Percentiles rank a stretch among this genome's conserved stretches.
These are phyloP conservation scores for Zizania palustris DNA, from an alignment of 202 grass and related monocot genomes.

Conservation along the genomic window DNA sequence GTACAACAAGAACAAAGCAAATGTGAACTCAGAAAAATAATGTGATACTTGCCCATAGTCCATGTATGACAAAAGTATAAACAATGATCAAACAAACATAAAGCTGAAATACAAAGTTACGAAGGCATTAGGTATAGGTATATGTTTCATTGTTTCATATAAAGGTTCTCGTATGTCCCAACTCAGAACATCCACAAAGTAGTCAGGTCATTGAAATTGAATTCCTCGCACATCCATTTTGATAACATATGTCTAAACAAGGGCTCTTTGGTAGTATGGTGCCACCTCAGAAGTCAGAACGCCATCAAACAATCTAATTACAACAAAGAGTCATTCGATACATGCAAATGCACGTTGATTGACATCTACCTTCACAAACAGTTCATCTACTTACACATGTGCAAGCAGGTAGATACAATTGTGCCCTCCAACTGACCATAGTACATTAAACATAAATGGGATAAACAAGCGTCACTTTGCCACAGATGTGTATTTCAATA, in stretches of 20 bases:
- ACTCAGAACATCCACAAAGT: conserved; percentile 17
- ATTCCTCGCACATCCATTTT: conserved; percentile 1
- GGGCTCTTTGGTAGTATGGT: background rate
- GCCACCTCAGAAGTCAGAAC: background rate
- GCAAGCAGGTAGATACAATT: background rate
- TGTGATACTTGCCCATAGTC: background rate
- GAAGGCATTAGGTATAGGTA: background rate
- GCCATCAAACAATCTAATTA: background rate
- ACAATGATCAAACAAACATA: conserved; percentile 1
- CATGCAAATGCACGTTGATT: background rate
- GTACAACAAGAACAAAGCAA: conserved; percentile 3
- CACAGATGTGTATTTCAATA: background rate
- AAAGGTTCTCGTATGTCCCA: background rate
- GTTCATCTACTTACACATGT: background rate
- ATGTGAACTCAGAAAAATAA: background rate
- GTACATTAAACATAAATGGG: background rate
- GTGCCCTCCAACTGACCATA: background rate
- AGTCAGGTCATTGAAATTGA: background rate
- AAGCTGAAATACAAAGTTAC: conserved; percentile 13
- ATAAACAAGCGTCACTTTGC: background rate
- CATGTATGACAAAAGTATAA: no score
- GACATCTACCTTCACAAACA: background rate
- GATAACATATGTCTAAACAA: conserved; percentile 7
- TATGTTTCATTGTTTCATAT: conserved; percentile 25
- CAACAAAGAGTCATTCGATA: background rate